Percentiles rank a stretch among this genome's conserved stretches.
Evolutionary conservation across 2,329 filamentous ascomycete genomes (phyloP).

Genomic region (Pyrenochaeta sp.): DNA sequence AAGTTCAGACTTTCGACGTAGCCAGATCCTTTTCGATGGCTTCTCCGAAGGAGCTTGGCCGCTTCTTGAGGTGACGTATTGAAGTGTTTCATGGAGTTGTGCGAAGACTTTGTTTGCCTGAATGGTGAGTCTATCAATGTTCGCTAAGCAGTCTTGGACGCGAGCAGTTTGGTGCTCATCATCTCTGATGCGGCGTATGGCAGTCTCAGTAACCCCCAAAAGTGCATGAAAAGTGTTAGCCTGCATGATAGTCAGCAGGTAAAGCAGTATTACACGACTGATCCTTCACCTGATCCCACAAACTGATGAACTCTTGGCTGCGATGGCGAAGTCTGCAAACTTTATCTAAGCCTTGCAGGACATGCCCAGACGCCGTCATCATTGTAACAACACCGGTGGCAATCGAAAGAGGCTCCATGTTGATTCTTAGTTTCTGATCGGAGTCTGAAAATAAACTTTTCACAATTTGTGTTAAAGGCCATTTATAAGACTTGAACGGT

Average conservation of each 20-base stretch:
- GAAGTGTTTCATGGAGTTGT: background rate
- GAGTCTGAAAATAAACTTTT: background rate
- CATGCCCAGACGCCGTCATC: slow-evolving; percentile 7
- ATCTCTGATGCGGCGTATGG: background rate
- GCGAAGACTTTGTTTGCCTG: background rate
- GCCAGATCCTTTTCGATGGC: slow-evolving; percentile 6
- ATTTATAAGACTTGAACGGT: background rate
- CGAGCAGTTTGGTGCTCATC: background rate
- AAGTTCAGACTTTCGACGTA: slow-evolving; percentile 5
- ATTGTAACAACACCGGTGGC: slow-evolving; percentile 8
- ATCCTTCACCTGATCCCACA: slow-evolving; percentile 2
- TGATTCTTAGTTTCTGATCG: background rate
- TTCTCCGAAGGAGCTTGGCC: background rate
- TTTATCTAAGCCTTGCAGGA: slow-evolving; percentile 9
- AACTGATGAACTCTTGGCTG: slow-evolving; percentile 3
- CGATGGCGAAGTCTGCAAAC: slow-evolving; percentile 8
- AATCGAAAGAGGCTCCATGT: slow-evolving; percentile 8
- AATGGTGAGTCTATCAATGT: background rate
- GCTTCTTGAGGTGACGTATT: background rate
- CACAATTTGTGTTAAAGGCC: background rate
- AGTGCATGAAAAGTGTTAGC: background rate
- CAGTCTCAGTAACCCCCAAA: background rate
- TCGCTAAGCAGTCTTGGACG: background rate
- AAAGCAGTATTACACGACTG: background rate
- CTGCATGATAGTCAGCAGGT: background rate